Base-by-base conservation (phyloP, 2,329 filamentous ascomycete genomes). In the Arthroderma uncinatum region DNA sequence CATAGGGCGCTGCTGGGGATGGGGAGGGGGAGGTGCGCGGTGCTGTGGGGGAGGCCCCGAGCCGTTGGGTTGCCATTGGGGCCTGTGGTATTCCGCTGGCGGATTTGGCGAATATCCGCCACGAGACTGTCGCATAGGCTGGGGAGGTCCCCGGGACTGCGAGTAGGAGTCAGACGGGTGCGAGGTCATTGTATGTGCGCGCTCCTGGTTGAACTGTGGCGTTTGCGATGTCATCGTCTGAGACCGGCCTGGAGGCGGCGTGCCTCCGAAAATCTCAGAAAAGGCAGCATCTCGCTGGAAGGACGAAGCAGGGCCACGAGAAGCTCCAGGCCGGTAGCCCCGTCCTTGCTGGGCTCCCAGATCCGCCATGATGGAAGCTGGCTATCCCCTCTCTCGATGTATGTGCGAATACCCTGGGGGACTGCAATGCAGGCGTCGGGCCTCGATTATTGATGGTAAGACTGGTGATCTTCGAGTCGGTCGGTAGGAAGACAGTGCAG, bases 191-290 rank as follows among this genome's bases (percentile, higher is more conserved):
- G 89, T 94, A 63, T 89, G 85, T 52, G 89, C 89, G 65, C 91
- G 83, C 64, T 87, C 87, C 54, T 78, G 76, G 55, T 78, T 76
- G 59, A 80, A 77, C 65, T 81, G 82, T 59, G 78, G 74, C 33
- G 85, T 80, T 62, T 89, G 85, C 57, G 87, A 90, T 62, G 85
- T 93, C 90, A 97, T 96, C 25, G 92, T 96, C 68, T 96, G 91
- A 58, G 91, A 94, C 71, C 93, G 86, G 58, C 92, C 92, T 48
- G 88, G 83, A 50, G 89, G 89, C 62, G 89, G 90, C 62, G 88
- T 81, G 62, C 84, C 84, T 64, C 92, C 93, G 71, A 97, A 98
- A 69, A 97, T 97, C 74, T 92, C 92, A 63, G 87, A 89, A 73
- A 94, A 98, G 63, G 92, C 93, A 64, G 89, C 89, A 82, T 98